Evolutionary conservation across 2,329 filamentous ascomycete genomes (phyloP).

Genomic region (Periconia sp.): DNA sequence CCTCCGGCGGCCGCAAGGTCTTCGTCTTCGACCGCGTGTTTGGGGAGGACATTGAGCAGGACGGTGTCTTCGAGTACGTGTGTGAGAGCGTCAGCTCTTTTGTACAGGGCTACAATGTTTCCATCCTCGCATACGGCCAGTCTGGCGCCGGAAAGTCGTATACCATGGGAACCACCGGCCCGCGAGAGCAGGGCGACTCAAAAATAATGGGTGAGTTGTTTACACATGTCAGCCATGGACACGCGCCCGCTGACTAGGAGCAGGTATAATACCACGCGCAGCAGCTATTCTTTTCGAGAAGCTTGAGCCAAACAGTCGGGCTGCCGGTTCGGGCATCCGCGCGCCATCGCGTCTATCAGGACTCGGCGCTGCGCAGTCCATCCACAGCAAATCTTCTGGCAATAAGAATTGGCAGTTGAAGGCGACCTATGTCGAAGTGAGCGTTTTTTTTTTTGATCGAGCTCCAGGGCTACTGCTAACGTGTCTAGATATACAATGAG

Average conservation of each 20-base stretch:
- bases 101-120: constrained; percentile 97
- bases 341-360: constrained; percentile 80
- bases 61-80: constrained; percentile 93
- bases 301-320: constrained; percentile 67
- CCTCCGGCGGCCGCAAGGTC: constrained; percentile 88
- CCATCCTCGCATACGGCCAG: constrained; percentile 93
- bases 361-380: constrained; percentile 53
- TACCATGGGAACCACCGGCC: constrained; percentile 96
- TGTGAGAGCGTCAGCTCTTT: constrained; percentile 89
- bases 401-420: constrained; percentile 90
- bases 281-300: constrained; percentile 87
- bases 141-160: constrained; percentile 98
- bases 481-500: constrained; percentile 88
- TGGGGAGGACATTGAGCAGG: constrained; percentile 79
- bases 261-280: constrained; percentile 94
- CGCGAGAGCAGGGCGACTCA: constrained; percentile 72
- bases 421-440: constrained; percentile 83
- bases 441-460: constrained; percentile 2
- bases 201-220: constrained; percentile 75
- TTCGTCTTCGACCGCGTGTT: constrained; percentile 98
- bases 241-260: constrained; percentile 23
- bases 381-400: constrained; percentile 50
- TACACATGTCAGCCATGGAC: not conserved
- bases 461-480: constrained; percentile 24
- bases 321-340: constrained; percentile 77